phyloP scores from a whole-genome alignment of 352 stramenopile species.

The Phytophthora lateralis region DNA sequence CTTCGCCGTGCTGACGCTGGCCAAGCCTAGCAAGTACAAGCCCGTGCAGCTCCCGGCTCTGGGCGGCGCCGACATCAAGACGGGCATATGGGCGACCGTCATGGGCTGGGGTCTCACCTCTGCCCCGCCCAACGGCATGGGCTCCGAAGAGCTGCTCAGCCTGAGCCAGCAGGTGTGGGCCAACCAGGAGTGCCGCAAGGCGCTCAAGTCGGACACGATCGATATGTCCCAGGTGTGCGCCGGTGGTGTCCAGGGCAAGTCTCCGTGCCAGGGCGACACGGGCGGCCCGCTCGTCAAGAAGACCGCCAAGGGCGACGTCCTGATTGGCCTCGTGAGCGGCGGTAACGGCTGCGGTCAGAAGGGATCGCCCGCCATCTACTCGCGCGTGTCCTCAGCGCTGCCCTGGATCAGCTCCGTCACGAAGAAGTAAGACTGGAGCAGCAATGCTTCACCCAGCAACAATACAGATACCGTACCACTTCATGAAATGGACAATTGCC shows the following conservation, averaged over 20 bases:
- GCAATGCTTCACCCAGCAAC: not conserved
- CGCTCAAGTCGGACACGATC: slow-evolving; percentile 18
- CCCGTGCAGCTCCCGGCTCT: slow-evolving; percentile 33
- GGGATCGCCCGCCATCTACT: slow-evolving; percentile 26
- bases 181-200: slow-evolving; percentile 22
- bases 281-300: slow-evolving; percentile 39
- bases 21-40: slow-evolving; percentile 21
- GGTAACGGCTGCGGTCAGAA: slow-evolving; percentile 40
- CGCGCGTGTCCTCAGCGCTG: slow-evolving; percentile 29
- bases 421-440: slow-evolving; percentile 16
- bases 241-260: slow-evolving; percentile 28
- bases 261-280: slow-evolving; percentile 39
- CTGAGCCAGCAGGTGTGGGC: slow-evolving; percentile 16
- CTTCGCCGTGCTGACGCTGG: slow-evolving; percentile 41
- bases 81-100: slow-evolving; percentile 22
- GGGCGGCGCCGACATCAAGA: slow-evolving; percentile 13
- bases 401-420: slow-evolving; percentile 26
- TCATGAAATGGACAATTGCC: not conserved
- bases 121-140: slow-evolving; percentile 5
- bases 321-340: slow-evolving; percentile 57
- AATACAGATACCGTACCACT: not conserved
- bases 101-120: slow-evolving; percentile 33
- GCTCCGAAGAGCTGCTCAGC: slow-evolving; percentile 18
- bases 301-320: slow-evolving; percentile 31
- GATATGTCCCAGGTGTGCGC: slow-evolving; percentile 36